Percentiles rank a stretch among this genome's conserved stretches.
Conservation (phyloP, 148 eudicot genomes). For the Chenopodium suecicum region DNA sequence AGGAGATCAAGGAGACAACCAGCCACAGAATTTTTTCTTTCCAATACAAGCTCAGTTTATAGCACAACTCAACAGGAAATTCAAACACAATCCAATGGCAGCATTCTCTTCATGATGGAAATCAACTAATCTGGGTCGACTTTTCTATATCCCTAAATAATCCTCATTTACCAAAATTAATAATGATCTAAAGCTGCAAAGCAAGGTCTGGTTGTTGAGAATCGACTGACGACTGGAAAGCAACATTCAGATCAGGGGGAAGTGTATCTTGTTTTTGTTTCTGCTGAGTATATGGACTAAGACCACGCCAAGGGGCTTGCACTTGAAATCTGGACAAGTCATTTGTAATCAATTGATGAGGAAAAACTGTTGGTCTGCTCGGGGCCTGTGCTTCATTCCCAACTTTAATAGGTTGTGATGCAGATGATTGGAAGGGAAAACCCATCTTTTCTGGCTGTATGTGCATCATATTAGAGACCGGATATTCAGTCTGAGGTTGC, state of each 20-base stretch:
- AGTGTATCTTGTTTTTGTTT: constrained; percentile 70
- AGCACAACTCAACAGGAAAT: constrained; percentile 2
- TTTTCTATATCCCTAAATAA: background rate
- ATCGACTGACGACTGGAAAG: constrained; percentile 86
- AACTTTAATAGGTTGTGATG: constrained; percentile 42
- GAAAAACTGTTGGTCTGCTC: constrained; percentile 48
- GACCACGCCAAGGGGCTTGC: constrained; percentile 60
- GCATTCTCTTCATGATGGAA: constrained; percentile 10
- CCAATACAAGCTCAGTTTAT: background rate
- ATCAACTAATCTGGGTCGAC: background rate
- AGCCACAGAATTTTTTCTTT: background rate
- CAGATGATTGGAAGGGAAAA: constrained; percentile 49
- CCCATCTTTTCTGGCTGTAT: constrained; percentile 50
- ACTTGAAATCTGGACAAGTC: constrained; percentile 70
- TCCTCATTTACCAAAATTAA: background rate
- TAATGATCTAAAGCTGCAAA: constrained; percentile 62
- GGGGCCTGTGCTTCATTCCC: constrained; percentile 48
- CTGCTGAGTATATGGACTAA: constrained; percentile 48
- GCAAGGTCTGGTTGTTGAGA: constrained; percentile 99
- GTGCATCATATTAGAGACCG: constrained; percentile 35
- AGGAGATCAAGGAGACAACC: constrained; percentile 11
- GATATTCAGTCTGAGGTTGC: constrained; percentile 48
- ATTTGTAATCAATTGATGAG: constrained; percentile 42
- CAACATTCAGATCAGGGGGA: constrained; percentile 89
- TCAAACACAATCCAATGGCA: constrained; percentile 1